Conservation (phyloP, 2,329 filamentous ascomycete genomes). For the Dactylellina cionopaga region DNA sequence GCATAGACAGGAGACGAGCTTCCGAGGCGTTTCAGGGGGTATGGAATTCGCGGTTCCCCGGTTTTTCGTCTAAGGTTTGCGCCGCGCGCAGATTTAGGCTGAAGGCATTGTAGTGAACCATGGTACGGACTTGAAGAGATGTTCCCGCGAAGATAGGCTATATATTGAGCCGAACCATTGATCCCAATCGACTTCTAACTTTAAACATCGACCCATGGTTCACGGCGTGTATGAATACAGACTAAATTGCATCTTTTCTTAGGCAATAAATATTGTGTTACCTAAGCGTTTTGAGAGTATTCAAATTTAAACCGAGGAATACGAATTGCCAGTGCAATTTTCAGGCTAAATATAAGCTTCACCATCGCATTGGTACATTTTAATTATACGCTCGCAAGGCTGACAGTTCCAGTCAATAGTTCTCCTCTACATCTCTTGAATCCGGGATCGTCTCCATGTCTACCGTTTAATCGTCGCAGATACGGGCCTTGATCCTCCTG, state of each 20-base stretch:
- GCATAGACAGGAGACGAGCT: conserved; percentile 20
- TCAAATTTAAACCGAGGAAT: not conserved
- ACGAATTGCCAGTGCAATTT: not conserved
- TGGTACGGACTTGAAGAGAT: not conserved
- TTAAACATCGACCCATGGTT: not conserved
- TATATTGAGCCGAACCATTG: no score
- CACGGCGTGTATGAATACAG: not conserved
- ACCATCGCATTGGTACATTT: not conserved
- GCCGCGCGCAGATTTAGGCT: conserved; percentile 8
- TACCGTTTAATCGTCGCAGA: no score
- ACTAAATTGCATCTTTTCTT: not conserved
- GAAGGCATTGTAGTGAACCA: conserved; percentile 11
- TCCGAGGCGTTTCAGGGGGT: conserved; percentile 26
- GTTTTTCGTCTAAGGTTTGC: not conserved
- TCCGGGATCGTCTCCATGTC: no score
- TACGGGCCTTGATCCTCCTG: no score
- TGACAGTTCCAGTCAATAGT: not conserved
- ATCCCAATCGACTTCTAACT: no score
- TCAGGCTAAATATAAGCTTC: not conserved
- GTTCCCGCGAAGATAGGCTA: no score
- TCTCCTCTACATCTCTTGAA: no score
- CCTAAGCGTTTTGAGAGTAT: no score
- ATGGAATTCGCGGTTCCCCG: not conserved
- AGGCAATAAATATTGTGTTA: not conserved
- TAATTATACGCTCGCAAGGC: not conserved